These are phyloP conservation scores for Leishmania tropica DNA, from an alignment of 208 protist species.

Conservation along the genomic window DNA sequence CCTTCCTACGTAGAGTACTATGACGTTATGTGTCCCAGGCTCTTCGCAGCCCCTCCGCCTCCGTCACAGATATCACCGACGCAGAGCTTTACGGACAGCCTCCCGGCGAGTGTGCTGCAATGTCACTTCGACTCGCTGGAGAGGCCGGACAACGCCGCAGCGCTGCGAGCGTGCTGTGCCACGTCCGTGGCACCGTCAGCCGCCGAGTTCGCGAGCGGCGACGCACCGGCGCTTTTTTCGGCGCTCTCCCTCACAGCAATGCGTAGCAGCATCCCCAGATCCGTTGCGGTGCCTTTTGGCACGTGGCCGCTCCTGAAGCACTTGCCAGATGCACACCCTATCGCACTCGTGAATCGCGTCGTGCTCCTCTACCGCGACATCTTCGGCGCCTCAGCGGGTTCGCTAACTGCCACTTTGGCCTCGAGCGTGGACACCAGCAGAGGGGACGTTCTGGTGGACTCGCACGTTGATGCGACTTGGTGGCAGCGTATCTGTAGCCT, in stretches of 20 bases:
- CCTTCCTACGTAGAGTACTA: constrained; percentile 61
- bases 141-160: neutral
- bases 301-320: constrained; percentile 29
- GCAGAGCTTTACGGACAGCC: constrained; percentile 15
- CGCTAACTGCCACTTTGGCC: neutral
- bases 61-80: neutral
- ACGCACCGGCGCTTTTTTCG: constrained; percentile 12
- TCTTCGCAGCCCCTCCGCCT: neutral
- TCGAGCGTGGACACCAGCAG: neutral
- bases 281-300: neutral
- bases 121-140: constrained; percentile 10
- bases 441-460: neutral
- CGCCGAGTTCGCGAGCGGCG: constrained; percentile 10
- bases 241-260: constrained; percentile 12
- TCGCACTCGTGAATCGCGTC: constrained; percentile 30
- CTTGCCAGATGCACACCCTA: constrained; percentile 30
- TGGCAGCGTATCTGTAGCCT: constrained; percentile 41
- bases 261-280: neutral
- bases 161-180: no score
- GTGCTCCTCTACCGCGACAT: constrained; percentile 22
- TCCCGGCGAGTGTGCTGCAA: neutral
- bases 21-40: constrained; percentile 7
- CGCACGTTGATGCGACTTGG: constrained; percentile 13
- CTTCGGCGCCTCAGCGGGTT: constrained; percentile 1
- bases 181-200: neutral